Evolutionary conservation across 139 green algal genomes (phyloP), one percentile per base, ranked within the genome.

Genomic region (Choricystis sp.): DNA sequence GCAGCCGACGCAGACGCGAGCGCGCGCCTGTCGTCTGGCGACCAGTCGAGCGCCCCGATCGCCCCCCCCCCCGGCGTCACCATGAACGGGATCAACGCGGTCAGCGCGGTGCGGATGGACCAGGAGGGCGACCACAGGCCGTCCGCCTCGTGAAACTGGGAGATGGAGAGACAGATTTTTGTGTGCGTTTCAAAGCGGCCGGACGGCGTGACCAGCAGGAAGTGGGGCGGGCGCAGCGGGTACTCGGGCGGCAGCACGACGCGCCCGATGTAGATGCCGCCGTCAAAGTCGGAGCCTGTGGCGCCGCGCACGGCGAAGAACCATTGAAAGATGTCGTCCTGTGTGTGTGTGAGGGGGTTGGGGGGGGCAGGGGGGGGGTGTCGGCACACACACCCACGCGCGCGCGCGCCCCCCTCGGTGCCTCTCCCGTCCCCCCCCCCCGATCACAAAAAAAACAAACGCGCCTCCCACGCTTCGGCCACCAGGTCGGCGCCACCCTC

Each of bases 271-370:
- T 98, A 99, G 40, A 99, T 86, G 55, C 94, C 93, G 23, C 92
- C 93, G 80, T 92, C 86, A 71, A 97, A 99, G 62, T 95, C 85
- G 1, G 85, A 90, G 65, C 92, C 91, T 27, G 72, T 72, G 2
- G 89, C 86, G 0, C 94, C 94, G 2, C 84, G 67, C 29, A 99
- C 85, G 1, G 84, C 88, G 72, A 98, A 99, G 56, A 96, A 84
- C 91, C 91, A 98, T 71, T 99, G 92, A 74, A 98, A 99, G 31
- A 99, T 89, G 69, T 99, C 88, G 20, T 86, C 85, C 86, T 96
- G 81, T 62, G 20, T 25, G 2, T 1, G 20, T 59, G 29, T 9
- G 4, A 2, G 19, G 30, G n/a, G 31, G 21, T 29, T 65, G 26
- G 24, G 4, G 19, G 24, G 25, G 14, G 57, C 4, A 61, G 14